Evolutionary conservation across 495 filamentous ascomycete species (phyloP).

Genomic region (Podospora comata): DNA sequence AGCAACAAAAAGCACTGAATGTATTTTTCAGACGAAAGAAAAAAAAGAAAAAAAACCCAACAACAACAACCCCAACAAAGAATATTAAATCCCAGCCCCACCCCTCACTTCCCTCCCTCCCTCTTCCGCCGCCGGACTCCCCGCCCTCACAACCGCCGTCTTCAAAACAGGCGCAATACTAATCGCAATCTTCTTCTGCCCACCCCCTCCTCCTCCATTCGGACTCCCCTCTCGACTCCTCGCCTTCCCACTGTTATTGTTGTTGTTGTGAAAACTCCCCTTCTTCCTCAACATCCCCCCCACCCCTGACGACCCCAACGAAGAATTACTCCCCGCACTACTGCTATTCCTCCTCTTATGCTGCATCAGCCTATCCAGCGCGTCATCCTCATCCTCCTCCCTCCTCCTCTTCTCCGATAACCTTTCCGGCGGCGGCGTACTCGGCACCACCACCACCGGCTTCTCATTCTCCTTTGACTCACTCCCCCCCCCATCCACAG

Average conservation of each 20-base stretch:
- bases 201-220: conserved; percentile 14
- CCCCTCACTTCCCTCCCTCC: not conserved
- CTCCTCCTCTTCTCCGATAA: conserved; percentile 88
- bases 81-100: too few relatives aligned
- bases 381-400: conserved; percentile 85
- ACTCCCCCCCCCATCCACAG: conserved; percentile 43
- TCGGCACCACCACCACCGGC: not conserved
- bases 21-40: too few relatives aligned
- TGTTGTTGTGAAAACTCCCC: conserved; percentile 10
- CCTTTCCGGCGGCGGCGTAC: conserved; percentile 60
- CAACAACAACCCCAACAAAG: too few relatives aligned
- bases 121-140: not conserved
- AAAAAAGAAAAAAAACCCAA: too few relatives aligned
- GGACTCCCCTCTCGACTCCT: conserved; percentile 21
- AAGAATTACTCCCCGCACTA: conserved; percentile 27
- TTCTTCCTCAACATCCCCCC: conserved; percentile 28
- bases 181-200: conserved; percentile 46
- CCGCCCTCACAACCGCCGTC: conserved; percentile 8
- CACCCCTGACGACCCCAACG: not conserved
- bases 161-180: conserved; percentile 42
- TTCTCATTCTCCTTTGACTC: conserved; percentile 50
- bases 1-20: too few relatives aligned
- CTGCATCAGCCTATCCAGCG: conserved; percentile 66
- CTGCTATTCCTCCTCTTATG: conserved; percentile 64
- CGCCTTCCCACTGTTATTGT: not conserved